Percentiles rank a stretch among this genome's conserved stretches.
Evolutionary conservation across 129 eudicot species (phyloP).

Genomic region (sunflower (Helianthus annuus)): HanXRQr2.0-SUNRISE NC_035440.2:81335859-81336358

Average conservation of each 20-base stretch:
- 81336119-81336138: constrained; percentile 96
- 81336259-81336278: too few relatives aligned
- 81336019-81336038: background rate
- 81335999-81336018: constrained; percentile 60
- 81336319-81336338: too few relatives aligned
- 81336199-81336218: constrained; percentile 18
- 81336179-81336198: constrained; percentile 88
- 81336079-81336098: constrained; percentile 66
- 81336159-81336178: constrained; percentile 88
- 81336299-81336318: too few relatives aligned
- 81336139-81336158: constrained; percentile 87
- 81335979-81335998: constrained; percentile 91
- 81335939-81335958: constrained; percentile 99
- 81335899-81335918: constrained; percentile 68
- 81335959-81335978: constrained; percentile 87
- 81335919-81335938: constrained; percentile 77
- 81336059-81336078: background rate
- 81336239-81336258: too few relatives aligned
- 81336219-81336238: constrained; percentile 15
- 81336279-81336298: too few relatives aligned
- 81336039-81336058: background rate
- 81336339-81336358: too few relatives aligned
- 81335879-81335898: background rate
- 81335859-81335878: background rate
- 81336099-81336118: constrained; percentile 78